Percentiles rank a stretch among this genome's conserved stretches.
Conservation (phyloP, 495 filamentous ascomycete species). For the Chaetomium cochliodes region DNA sequence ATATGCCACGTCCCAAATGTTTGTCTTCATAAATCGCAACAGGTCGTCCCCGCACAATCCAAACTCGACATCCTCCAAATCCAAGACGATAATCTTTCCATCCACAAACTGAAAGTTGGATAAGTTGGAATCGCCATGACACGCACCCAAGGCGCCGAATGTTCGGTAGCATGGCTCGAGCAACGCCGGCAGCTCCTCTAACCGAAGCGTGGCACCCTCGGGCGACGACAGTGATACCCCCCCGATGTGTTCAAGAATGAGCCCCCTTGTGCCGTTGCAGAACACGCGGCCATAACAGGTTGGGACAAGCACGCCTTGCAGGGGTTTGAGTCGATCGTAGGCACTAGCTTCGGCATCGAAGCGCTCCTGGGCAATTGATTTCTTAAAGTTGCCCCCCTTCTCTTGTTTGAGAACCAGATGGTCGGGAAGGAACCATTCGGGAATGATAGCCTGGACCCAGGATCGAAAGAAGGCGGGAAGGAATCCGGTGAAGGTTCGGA, state of each 20-base stretch:
- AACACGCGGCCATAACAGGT: conserved; percentile 11
- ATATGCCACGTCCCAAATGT: neutral
- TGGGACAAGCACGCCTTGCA: conserved; percentile 20
- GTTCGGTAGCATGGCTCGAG: conserved; percentile 19
- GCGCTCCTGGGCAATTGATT: neutral
- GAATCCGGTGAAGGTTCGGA: too few relatives aligned
- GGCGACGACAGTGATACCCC: conserved; percentile 13
- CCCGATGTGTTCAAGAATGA: conserved; percentile 14
- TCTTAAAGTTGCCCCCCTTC: neutral
- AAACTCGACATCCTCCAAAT: conserved; percentile 15
- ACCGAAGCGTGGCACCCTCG: conserved; percentile 14
- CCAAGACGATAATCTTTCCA: conserved; percentile 16
- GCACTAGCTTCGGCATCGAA: conserved; percentile 10
- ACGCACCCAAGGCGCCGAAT: conserved; percentile 16
- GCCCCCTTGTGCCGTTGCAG: conserved; percentile 16
- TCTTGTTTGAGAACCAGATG: too few relatives aligned
- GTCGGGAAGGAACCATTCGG: too few relatives aligned
- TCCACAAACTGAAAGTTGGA: conserved; percentile 18
- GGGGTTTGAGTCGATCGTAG: conserved; percentile 3
- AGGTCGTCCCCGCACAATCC: conserved; percentile 4
- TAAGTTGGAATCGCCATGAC: conserved; percentile 12
- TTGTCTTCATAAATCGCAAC: neutral
- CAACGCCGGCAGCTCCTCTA: conserved; percentile 18
- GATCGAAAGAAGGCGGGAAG: too few relatives aligned
- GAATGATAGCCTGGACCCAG: too few relatives aligned